phyloP scores from a whole-genome alignment of 2,329 filamentous ascomycete genomes.

The Leptosphaerulina australis region DNA sequence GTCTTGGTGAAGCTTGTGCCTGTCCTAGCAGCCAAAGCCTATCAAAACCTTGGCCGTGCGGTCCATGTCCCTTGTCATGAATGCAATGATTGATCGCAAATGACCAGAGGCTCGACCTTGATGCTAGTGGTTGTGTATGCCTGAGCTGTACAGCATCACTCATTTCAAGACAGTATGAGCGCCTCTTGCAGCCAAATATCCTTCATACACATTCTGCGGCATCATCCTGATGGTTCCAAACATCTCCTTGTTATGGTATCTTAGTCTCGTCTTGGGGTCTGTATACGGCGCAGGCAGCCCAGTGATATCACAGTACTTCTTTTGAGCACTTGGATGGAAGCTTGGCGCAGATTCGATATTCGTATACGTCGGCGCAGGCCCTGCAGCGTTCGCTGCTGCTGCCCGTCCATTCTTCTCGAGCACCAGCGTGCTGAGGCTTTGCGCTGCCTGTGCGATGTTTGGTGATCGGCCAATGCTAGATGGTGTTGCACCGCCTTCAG shows the following conservation, averaged over 20 bases:
- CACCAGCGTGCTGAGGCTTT: slow-evolving; percentile 84
- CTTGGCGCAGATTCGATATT: slow-evolving; percentile 96
- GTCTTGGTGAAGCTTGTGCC: not conserved
- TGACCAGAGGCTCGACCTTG: not conserved
- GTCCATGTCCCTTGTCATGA: not conserved
- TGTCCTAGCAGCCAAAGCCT: not conserved
- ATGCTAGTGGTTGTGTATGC: not conserved
- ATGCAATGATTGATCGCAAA: not conserved
- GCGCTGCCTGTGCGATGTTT: slow-evolving; percentile 88
- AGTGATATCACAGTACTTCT: slow-evolving; percentile 94
- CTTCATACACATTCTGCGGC: slow-evolving; percentile 82
- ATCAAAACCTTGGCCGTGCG: not conserved
- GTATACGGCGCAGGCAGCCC: slow-evolving; percentile 89
- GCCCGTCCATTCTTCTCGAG: slow-evolving; percentile 74
- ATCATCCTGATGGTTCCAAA: slow-evolving; percentile 82
- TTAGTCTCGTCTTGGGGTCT: slow-evolving; percentile 90
- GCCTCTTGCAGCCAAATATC: slow-evolving; percentile 85
- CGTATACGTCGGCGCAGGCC: slow-evolving; percentile 81
- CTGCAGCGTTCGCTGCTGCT: slow-evolving; percentile 48
- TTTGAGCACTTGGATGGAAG: slow-evolving; percentile 75
- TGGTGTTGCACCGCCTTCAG: slow-evolving; percentile 51
- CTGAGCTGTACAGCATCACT: slow-evolving; percentile 32
- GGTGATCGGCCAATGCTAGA: slow-evolving; percentile 65
- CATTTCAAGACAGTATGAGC: slow-evolving; percentile 94
- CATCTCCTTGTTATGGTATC: slow-evolving; percentile 92